Conservation (phyloP, 164 flowering plant species). For the Sextonia rubra region DNA sequence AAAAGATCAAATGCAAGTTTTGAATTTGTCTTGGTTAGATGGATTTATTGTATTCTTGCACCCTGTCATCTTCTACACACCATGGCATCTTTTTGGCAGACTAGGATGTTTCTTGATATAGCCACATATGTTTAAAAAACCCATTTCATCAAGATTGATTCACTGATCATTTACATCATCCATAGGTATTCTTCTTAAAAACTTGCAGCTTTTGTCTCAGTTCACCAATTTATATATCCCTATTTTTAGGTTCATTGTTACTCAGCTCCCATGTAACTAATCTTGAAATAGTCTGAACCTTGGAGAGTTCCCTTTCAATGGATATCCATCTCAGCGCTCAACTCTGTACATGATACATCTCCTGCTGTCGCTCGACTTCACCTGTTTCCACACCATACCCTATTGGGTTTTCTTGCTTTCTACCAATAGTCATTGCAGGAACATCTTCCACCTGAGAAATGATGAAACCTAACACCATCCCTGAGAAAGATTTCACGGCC, state of each 20-base stretch:
- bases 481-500: conserved; percentile 40
- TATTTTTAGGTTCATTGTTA: neutral
- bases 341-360: neutral
- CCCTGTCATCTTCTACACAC: no score
- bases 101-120: no score
- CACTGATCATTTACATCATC: neutral
- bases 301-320: neutral
- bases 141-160: neutral
- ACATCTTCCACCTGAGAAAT: conserved; percentile 53
- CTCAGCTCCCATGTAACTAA: neutral
- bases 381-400: neutral
- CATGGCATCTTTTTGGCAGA: neutral
- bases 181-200: neutral
- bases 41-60: no score
- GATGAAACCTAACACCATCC: conserved; percentile 61
- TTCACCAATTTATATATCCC: neutral
- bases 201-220: neutral
- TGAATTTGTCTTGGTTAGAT: no score
- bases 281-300: neutral
- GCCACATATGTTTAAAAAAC: no score
- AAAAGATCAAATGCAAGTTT: no score
- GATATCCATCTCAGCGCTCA: neutral
- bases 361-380: neutral
- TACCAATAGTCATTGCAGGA: conserved; percentile 61
- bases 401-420: neutral